Base-by-base conservation (phyloP, 2,329 filamentous ascomycete genomes). In the Aspergillus brunneoviolaceus region DNA sequence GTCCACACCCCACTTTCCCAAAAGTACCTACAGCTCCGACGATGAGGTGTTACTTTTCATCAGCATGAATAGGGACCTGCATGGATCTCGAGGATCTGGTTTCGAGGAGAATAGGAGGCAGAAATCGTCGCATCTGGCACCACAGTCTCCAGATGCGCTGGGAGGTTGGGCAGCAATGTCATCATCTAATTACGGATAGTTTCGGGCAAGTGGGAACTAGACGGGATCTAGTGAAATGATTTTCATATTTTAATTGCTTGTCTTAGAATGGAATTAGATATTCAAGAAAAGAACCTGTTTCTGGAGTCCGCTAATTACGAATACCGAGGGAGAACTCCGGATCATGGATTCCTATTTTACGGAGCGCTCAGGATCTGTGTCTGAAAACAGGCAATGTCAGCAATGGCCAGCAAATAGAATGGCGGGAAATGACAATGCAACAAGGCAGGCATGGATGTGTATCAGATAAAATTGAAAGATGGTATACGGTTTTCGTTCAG, bases 401-500 rank as follows among this genome's bases (percentile, higher is more conserved):
- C 53, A 27, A 49, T 48, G 42, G 42, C 45, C 27, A 48, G 42
- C 23, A 49, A 49, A 14, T 19, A 25, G 19, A 42, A 33, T 49
- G 31, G 52, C 47, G 47, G 9, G n/a, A 16, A 49, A 53, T 9
- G 57, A 42, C 48, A 57, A 53, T 29, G 29, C 19, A 52, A 53
- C 45, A 61, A 65, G 21, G 53, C 33, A 63, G 52, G 56, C 60
- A 60, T 51, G 61, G 55, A 63, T 29, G 54, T 63, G 52, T 65
- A 63, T 75, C 71, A 74, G 72, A 74, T 58, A 74, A 65, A 67
- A 60, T 59, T 68, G 68, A 72, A 74, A 74, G 71, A 76, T 76
- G 73, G 70, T 73, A 71, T 68, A 69, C 66, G 66, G 67, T 75
- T 75, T 65, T 77, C 75, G 73, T 76, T 77, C 75, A 77, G 61